Percentiles rank a stretch among this genome's conserved stretches.
Conservation (phyloP, 202 grass and related monocot genomes). For the Eragrostis tef region DNA sequence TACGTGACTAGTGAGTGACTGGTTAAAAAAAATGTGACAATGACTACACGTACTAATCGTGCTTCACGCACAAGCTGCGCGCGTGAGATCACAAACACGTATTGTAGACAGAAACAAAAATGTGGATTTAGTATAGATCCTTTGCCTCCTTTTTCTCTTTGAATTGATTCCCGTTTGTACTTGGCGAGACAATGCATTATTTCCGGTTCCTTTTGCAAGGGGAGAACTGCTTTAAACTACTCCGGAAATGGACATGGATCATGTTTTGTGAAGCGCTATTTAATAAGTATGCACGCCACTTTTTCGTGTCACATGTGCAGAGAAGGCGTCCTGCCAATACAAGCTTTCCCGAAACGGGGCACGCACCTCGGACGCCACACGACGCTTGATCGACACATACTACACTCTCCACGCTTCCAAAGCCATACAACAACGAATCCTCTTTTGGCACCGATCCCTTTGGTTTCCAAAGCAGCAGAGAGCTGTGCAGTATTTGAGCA, state of each 20-base stretch:
- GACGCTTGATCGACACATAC: neutral
- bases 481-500: neutral
- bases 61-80: conserved; percentile 19
- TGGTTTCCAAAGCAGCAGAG: conserved; percentile 27
- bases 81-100: neutral
- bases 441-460: conserved; percentile 30
- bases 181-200: neutral
- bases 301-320: neutral
- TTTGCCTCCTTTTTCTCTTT: conserved; percentile 26
- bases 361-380: neutral
- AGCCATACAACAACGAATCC: conserved; percentile 16
- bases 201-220: conserved; percentile 14
- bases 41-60: neutral
- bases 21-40: neutral
- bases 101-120: conserved; percentile 27
- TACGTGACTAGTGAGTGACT: neutral
- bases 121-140: conserved; percentile 38
- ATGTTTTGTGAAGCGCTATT: neutral
- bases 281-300: conserved; percentile 2
- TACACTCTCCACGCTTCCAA: neutral
- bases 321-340: neutral
- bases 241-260: conserved; percentile 5
- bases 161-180: neutral
- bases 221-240: neutral
- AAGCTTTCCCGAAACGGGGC: conserved; percentile 20